Evolutionary conservation across 2,329 filamentous ascomycete species (phyloP).

Genomic region (Talaromyces atroroseus): DNA sequence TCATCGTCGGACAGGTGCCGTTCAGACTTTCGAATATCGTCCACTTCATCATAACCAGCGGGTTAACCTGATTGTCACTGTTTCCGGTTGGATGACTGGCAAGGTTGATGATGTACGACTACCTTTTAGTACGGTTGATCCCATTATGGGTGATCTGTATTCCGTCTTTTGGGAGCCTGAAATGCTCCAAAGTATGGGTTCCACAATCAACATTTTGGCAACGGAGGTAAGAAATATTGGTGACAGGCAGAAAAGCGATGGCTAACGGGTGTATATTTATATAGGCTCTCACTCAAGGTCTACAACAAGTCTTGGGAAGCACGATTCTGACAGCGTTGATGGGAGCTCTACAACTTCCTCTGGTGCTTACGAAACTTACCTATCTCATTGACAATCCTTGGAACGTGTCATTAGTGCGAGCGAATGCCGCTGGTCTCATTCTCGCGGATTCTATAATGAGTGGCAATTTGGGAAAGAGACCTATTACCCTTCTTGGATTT

Average conservation of each 20-base stretch:
- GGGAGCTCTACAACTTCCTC: constrained; percentile 85
- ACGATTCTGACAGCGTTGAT: constrained; percentile 86
- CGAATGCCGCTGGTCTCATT: constrained; percentile 82
- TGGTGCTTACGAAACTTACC: constrained; percentile 85
- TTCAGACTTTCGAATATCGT: constrained; percentile 94
- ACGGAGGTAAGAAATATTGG: constrained; percentile 65
- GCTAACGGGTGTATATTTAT: constrained; percentile 19
- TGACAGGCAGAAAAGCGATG: background rate
- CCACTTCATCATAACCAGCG: constrained; percentile 97
- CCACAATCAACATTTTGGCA: constrained; percentile 95
- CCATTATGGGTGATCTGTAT: constrained; percentile 97
- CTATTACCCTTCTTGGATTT: constrained; percentile 90
- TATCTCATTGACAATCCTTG: constrained; percentile 98
- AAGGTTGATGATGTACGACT: constrained; percentile 94
- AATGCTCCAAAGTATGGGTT: constrained; percentile 95
- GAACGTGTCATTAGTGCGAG: constrained; percentile 91
- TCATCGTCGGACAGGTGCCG: constrained; percentile 79
- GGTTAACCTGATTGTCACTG: constrained; percentile 89
- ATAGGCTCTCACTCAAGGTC: constrained; percentile 86
- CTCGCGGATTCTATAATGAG: constrained; percentile 91
- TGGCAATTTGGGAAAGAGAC: constrained; percentile 81
- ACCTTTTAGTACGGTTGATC: constrained; percentile 92
- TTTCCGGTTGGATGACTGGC: constrained; percentile 97
- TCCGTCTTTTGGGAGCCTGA: constrained; percentile 97
- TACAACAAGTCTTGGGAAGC: constrained; percentile 89